Conservation (phyloP, 1,139 yeast genomes). For the Sugiyamaella grinbergsii region DNA sequence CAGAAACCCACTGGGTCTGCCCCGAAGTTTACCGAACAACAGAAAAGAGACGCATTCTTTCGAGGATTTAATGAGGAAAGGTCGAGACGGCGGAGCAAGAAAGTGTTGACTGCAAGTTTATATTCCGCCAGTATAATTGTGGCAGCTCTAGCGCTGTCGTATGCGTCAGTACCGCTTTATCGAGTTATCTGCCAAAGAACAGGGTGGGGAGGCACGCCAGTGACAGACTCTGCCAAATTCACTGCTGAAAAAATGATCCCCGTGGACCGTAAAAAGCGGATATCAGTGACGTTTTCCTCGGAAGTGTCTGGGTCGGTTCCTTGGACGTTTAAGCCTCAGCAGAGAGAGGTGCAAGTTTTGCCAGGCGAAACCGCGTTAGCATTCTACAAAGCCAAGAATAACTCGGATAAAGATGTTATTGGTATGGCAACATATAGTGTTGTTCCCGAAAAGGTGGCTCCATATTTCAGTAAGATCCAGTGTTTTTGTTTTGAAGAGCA, state of each 20-base stretch:
- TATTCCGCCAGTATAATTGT: constrained; percentile 74
- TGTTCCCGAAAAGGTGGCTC: constrained; percentile 95
- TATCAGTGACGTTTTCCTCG: constrained; percentile 82
- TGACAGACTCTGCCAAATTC: constrained; percentile 76
- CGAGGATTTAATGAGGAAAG: constrained; percentile 41
- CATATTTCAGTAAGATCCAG: constrained; percentile 93
- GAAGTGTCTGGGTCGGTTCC: constrained; percentile 91
- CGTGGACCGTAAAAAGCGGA: constrained; percentile 80
- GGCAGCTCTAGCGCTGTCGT: constrained; percentile 75
- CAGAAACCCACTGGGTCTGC: not conserved
- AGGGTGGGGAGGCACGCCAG: constrained; percentile 95
- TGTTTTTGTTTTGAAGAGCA: constrained; percentile 99
- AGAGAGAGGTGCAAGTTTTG: constrained; percentile 85
- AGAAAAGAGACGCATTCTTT: constrained; percentile 31
- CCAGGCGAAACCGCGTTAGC: constrained; percentile 99
- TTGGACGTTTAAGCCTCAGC: constrained; percentile 95
- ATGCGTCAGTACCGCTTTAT: constrained; percentile 91
- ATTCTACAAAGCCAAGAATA: constrained; percentile 88
- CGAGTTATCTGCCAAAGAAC: constrained; percentile 92
- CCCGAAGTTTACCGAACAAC: constrained; percentile 23
- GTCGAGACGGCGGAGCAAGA: constrained; percentile 40
- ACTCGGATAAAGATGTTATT: constrained; percentile 82
- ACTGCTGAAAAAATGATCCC: constrained; percentile 88
- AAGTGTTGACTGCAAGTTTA: constrained; percentile 57
- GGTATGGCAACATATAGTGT: constrained; percentile 99